phyloP scores from a whole-genome alignment of 495 filamentous ascomycete genomes.

The Amniculicola lignicola region DNA sequence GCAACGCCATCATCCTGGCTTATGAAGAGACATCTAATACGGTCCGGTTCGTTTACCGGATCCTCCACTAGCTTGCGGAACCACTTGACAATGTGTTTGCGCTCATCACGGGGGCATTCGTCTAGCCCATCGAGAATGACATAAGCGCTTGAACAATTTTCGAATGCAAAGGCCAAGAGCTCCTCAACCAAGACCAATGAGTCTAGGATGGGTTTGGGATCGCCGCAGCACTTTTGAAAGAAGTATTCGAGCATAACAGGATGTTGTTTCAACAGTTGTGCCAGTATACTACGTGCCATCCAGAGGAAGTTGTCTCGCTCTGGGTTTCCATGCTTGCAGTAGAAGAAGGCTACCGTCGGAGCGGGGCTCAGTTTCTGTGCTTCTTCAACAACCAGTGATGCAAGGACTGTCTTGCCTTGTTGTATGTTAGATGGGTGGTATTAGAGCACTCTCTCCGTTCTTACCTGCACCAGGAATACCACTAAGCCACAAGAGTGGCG shows the following conservation, averaged over 20 bases:
- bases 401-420: slow-evolving; percentile 33
- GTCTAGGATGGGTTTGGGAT: slow-evolving; percentile 13
- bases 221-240: slow-evolving; percentile 11
- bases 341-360: slow-evolving; percentile 12
- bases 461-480: slow-evolving; percentile 30
- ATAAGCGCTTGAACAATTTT: not conserved
- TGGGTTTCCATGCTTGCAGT: slow-evolving; percentile 26
- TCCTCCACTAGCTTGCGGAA: slow-evolving; percentile 17
- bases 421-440: not conserved
- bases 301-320: slow-evolving; percentile 12
- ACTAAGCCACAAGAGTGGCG: slow-evolving; percentile 10
- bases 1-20: slow-evolving; percentile 1
- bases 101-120: slow-evolving; percentile 14
- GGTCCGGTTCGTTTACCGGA: slow-evolving; percentile 33
- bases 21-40: slow-evolving; percentile 32
- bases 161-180: slow-evolving; percentile 3
- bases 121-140: slow-evolving; percentile 23
- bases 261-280: slow-evolving; percentile 16
- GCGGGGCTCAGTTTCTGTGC: not conserved
- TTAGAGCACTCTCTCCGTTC: not conserved
- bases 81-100: slow-evolving; percentile 7
- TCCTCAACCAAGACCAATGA: slow-evolving; percentile 2
- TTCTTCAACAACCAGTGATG: slow-evolving; percentile 28
- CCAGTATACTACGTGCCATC: slow-evolving; percentile 11
- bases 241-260: slow-evolving; percentile 8